phyloP scores from a whole-genome alignment of 495 filamentous ascomycete genomes.

The Aspergillus hancockii region DNA sequence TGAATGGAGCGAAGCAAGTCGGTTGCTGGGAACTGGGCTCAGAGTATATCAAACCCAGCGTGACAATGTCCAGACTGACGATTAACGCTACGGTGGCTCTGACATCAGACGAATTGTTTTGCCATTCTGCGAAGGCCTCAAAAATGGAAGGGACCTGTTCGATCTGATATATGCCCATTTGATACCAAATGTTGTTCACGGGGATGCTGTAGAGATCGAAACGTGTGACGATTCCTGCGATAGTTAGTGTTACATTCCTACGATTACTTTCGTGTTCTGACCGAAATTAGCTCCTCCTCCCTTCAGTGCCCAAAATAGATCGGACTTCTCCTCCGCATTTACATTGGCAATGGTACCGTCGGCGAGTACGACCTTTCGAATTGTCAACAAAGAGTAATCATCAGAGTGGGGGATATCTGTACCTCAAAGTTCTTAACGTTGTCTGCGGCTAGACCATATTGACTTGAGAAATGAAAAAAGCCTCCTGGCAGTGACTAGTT shows the following conservation, averaged over 20 bases:
- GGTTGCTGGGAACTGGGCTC: neutral
- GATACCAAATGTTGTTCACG: neutral
- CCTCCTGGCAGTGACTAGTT: too few species aligned
- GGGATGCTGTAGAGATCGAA: neutral
- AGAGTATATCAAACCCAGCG: neutral
- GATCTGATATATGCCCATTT: neutral
- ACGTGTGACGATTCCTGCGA: neutral
- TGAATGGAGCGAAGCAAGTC: neutral
- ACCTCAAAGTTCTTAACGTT: conserved; percentile 4
- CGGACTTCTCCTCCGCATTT: conserved; percentile 35
- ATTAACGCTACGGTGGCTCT: neutral
- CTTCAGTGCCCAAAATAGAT: conserved; percentile 34
- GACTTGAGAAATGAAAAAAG: neutral
- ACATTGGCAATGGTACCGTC: conserved; percentile 46
- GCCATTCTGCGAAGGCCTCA: neutral
- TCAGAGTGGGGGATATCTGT: neutral
- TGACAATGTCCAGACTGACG: neutral
- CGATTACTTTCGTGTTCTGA: too few species aligned
- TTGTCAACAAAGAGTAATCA: neutral
- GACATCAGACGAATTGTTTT: neutral
- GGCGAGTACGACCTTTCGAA: conserved; percentile 14
- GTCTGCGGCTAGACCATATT: conserved; percentile 2
- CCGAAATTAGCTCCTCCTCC: conserved; percentile 30
- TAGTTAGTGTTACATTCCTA: too few species aligned
- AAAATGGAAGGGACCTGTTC: neutral